These are phyloP conservation scores for Pseudonitzschia pungens DNA, from an alignment of 108 stramenopile species.

Conservation along the genomic window DNA sequence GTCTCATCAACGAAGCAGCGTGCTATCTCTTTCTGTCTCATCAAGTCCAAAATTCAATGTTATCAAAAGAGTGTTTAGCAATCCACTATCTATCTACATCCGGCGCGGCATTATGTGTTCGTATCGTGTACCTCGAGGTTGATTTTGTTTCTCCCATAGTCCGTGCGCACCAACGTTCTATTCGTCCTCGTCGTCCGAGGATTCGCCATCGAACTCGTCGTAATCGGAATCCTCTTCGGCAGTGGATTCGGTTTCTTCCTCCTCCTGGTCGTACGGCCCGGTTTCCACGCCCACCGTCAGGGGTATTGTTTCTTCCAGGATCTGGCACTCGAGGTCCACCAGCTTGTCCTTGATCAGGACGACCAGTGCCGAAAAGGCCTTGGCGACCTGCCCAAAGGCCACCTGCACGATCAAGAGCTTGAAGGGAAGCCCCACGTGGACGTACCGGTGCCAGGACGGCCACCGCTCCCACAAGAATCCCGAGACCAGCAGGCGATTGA, in stretches of 20 bases:
- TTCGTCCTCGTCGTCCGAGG: not conserved
- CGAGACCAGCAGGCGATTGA: slow-evolving; percentile 56
- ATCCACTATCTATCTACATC: too few relatives aligned
- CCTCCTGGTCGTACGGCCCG: not conserved
- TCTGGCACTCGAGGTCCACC: slow-evolving; percentile 73
- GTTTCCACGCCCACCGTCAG: slow-evolving; percentile 46
- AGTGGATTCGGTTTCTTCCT: not conserved
- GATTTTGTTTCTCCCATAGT: too few relatives aligned
- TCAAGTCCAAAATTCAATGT: too few relatives aligned
- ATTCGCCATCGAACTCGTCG: not conserved
- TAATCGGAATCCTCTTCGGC: not conserved
- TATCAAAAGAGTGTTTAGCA: too few relatives aligned
- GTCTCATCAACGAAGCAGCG: too few relatives aligned
- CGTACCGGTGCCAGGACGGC: slow-evolving; percentile 66
- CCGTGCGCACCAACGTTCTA: not conserved
- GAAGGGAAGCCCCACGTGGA: slow-evolving; percentile 78
- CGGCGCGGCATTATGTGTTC: too few relatives aligned
- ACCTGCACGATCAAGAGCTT: slow-evolving; percentile 80
- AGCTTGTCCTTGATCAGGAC: slow-evolving; percentile 55
- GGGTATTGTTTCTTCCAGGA: slow-evolving; percentile 70
- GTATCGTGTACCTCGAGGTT: too few relatives aligned
- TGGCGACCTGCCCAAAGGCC: slow-evolving; percentile 55
- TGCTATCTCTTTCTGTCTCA: too few relatives aligned
- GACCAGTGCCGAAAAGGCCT: slow-evolving; percentile 49
- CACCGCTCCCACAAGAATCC: slow-evolving; percentile 67